Conservation (phyloP, 805 yeast species). For the Torulaspora indica region DNA sequence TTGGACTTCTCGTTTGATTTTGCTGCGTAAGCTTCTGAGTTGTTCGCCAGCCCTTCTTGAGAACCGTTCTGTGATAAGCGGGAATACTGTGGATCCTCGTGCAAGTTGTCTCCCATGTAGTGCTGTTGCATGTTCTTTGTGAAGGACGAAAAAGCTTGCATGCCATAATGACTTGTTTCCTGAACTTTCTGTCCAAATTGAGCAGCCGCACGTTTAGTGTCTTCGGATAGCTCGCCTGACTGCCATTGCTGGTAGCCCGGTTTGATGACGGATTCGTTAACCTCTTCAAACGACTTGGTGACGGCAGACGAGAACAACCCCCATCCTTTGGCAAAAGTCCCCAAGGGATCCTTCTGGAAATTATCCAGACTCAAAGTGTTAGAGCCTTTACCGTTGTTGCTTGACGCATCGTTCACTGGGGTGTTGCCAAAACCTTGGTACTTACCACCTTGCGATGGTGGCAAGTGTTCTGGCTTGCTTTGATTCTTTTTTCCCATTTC, state of each 20-base stretch:
- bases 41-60: constrained; percentile 3
- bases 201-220: constrained; percentile 88
- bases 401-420: constrained; percentile 37
- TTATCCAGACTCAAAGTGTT: constrained; percentile 57
- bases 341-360: constrained; percentile 78
- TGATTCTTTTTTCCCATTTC: constrained; percentile 69
- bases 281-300: constrained; percentile 76
- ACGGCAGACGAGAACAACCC: constrained; percentile 85
- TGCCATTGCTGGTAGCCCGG: constrained; percentile 83
- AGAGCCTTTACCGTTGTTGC: constrained; percentile 22
- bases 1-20: constrained; percentile 53
- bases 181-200: constrained; percentile 94
- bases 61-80: constrained; percentile 36
- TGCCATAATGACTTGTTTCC: constrained; percentile 76
- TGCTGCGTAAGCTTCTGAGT: neutral
- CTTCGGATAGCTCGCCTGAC: constrained; percentile 64
- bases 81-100: constrained; percentile 34
- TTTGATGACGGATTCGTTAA: constrained; percentile 80
- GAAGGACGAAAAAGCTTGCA: constrained; percentile 57
- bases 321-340: constrained; percentile 92
- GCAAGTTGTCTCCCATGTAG: constrained; percentile 32
- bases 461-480: constrained; percentile 66
- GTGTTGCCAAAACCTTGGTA: constrained; percentile 88
- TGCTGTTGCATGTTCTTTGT: constrained; percentile 43
- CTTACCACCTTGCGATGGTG: constrained; percentile 93